Base-by-base conservation (phyloP, 1,284 basidiomycete species). In the Ceratobasidium sp. region DNA sequence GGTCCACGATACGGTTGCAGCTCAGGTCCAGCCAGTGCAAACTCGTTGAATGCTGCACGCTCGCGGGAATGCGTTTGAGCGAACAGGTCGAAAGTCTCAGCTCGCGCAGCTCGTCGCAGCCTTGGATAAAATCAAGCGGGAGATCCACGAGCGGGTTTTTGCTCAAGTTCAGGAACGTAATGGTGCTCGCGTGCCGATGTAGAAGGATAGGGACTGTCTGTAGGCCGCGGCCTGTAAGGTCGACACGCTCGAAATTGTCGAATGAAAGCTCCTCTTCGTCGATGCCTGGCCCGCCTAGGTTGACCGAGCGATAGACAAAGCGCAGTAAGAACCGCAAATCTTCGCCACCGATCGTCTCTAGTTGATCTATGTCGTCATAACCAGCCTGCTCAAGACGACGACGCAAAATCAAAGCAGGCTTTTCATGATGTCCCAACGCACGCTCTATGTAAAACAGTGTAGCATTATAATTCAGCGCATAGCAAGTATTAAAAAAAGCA, bases 91-190 rank as follows among this genome's bases (percentile, higher is more conserved):
- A 92, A 70, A 99, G 85, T 9, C 92, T 89, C 62, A 99, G 88
- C 78, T 97, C 95, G 63, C 91, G 90, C 35, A 99, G 86, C 5
- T 85, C 88, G 2, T 88, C 89, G 79, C 96, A 98, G 11, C 92
- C 89, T 81, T 98, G 94, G 64, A 98, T 92, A 80, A 99, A 99
- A 82, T 99, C 98, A 61, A 95, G 88, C 0, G 98, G 98, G 44
- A 99, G 91, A 80, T 99, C 97, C 69, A 96, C 88, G 88, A 98
- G 95, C 0, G 97, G 96, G 79, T 99, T 99, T 73, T 93, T 89
- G 1, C 96, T 97, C 8, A 99, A 87, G 77, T 95, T 95, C 73
- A 99, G 90, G 63, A 88, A 91, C 77, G 94, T 85, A 78, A 99
- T 96, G 62, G 89, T 89, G 77, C 94, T 89, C 1, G 96, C 95